A percentile compares a stretch with the other conserved stretches of the same genome.
Evolutionary conservation across 2,329 filamentous ascomycete genomes (phyloP).

Genomic region (Fusarium sp.): DNA sequence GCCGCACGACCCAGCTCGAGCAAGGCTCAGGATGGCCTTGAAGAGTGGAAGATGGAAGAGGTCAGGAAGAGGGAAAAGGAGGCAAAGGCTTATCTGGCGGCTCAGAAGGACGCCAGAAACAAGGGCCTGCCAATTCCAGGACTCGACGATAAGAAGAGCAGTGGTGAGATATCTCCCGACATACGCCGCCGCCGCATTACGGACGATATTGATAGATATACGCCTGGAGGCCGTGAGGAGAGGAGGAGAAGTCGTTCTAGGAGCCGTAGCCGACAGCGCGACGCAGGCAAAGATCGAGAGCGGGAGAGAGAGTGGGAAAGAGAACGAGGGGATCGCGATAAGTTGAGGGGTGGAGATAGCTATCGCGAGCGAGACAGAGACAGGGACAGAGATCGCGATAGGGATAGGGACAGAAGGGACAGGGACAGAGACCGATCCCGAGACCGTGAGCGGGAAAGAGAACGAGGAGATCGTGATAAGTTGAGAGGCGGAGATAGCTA

Average conservation of each 20-base stretch:
- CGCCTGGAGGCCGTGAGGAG: conserved; percentile 57
- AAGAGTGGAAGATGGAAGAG: conserved; percentile 70
- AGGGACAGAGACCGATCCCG: conserved; percentile 50
- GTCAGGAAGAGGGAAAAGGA: conserved; percentile 71
- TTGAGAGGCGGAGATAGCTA: conserved; percentile 36
- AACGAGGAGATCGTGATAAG: conserved; percentile 46
- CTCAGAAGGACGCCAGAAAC: conserved; percentile 68
- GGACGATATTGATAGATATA: conserved; percentile 58
- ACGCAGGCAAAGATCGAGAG: conserved; percentile 48
- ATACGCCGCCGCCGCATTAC: conserved; percentile 44
- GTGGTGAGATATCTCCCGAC: conserved; percentile 59
- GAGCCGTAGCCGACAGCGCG: conserved; percentile 49
- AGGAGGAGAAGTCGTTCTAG: conserved; percentile 52
- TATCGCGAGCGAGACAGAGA: conserved; percentile 34
- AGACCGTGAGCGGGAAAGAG: conserved; percentile 47
- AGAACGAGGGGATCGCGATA: conserved; percentile 42
- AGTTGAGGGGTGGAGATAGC: conserved; percentile 38
- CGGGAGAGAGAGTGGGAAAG: conserved; percentile 47
- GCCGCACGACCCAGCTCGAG: conserved; percentile 52
- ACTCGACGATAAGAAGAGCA: conserved; percentile 63
- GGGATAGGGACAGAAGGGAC: conserved; percentile 49
- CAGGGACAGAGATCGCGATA: conserved; percentile 44
- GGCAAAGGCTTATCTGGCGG: conserved; percentile 72
- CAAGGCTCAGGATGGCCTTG: conserved; percentile 60
- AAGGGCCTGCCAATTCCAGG: conserved; percentile 69